phyloP scores from a whole-genome alignment of 2,329 filamentous ascomycete genomes.

The Fusarium devonianum region DNA sequence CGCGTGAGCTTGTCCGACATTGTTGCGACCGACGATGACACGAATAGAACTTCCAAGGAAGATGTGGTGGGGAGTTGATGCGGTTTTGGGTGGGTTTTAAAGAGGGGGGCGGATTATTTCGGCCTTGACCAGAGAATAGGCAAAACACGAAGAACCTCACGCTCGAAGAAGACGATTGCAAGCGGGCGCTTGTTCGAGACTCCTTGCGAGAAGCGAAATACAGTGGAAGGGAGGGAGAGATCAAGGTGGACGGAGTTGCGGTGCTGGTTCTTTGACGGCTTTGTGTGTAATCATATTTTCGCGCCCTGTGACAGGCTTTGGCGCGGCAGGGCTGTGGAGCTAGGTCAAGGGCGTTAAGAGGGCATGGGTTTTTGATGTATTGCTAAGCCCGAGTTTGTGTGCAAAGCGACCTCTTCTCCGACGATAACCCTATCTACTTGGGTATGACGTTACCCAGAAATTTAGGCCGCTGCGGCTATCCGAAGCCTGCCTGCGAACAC shows the following conservation, averaged over 20 bases:
- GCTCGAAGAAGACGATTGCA: constrained; percentile 32
- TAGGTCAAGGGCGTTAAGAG: too few species aligned
- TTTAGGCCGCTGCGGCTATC: background rate
- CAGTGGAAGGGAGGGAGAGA: constrained; percentile 21
- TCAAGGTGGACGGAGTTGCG: constrained; percentile 30
- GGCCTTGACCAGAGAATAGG: too few species aligned
- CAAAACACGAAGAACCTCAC: constrained; percentile 24
- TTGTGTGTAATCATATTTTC: constrained; percentile 47
- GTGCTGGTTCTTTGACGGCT: constrained; percentile 2
- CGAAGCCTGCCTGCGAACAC: background rate
- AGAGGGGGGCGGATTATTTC: too few species aligned
- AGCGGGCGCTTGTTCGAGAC: constrained; percentile 34
- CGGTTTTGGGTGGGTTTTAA: too few species aligned
- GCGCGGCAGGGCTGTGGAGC: constrained; percentile 40
- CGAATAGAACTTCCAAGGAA: constrained; percentile 14
- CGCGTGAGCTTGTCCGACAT: constrained; percentile 97
- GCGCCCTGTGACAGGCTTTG: constrained; percentile 50
- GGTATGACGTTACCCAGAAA: background rate
- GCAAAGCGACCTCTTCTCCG: constrained; percentile 39
- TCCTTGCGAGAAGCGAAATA: constrained; percentile 25
- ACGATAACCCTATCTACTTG: background rate
- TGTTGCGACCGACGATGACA: constrained; percentile 46
- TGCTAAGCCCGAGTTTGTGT: constrained; percentile 31
- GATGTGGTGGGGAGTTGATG: constrained; percentile 30
- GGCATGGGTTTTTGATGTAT: background rate